phyloP scores from a whole-genome alignment of 2,329 filamentous ascomycete genomes.

The Arachnopeziza araneosa region DNA sequence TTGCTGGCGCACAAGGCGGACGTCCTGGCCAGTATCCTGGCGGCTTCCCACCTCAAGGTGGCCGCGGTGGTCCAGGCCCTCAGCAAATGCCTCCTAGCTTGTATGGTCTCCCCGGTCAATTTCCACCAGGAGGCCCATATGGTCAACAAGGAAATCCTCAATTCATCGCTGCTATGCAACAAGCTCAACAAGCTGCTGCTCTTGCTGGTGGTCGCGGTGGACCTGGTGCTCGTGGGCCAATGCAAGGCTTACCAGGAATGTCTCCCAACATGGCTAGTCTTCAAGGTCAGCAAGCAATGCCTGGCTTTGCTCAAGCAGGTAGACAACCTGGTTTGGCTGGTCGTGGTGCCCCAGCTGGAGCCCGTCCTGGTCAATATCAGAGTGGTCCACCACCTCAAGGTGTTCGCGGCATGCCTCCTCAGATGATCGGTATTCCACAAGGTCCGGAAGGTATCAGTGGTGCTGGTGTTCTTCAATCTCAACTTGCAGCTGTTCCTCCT shows the following conservation, averaged over 20 bases:
- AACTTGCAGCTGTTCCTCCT: conserved; percentile 50
- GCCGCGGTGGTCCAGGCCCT: conserved; percentile 74
- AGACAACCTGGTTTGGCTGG: conserved; percentile 39
- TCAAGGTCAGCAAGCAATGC: conserved; percentile 48
- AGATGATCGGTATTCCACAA: conserved; percentile 26
- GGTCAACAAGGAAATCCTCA: conserved; percentile 75
- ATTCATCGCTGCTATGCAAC: conserved; percentile 77
- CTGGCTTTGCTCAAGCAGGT: conserved; percentile 44
- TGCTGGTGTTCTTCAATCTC: conserved; percentile 45
- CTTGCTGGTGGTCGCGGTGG: conserved; percentile 39
- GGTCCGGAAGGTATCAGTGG: conserved; percentile 28
- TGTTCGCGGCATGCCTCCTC: conserved; percentile 32
- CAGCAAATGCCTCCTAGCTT: conserved; percentile 85
- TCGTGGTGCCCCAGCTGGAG: conserved; percentile 30
- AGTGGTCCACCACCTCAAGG: conserved; percentile 33
- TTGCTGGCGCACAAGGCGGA: conserved; percentile 70
- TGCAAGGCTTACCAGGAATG: conserved; percentile 62
- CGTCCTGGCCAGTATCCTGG: conserved; percentile 82
- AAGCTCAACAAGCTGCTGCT: conserved; percentile 58
- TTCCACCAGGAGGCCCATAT: conserved; percentile 72
- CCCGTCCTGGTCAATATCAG: conserved; percentile 31
- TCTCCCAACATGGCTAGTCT: conserved; percentile 63
- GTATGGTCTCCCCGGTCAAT: conserved; percentile 76
- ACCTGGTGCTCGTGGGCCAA: conserved; percentile 53
- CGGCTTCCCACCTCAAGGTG: conserved; percentile 74